These are phyloP conservation scores for Syncephalis fuscata DNA, from an alignment of 371 early-diverging fungal genomes.

Conservation along the genomic window DNA sequence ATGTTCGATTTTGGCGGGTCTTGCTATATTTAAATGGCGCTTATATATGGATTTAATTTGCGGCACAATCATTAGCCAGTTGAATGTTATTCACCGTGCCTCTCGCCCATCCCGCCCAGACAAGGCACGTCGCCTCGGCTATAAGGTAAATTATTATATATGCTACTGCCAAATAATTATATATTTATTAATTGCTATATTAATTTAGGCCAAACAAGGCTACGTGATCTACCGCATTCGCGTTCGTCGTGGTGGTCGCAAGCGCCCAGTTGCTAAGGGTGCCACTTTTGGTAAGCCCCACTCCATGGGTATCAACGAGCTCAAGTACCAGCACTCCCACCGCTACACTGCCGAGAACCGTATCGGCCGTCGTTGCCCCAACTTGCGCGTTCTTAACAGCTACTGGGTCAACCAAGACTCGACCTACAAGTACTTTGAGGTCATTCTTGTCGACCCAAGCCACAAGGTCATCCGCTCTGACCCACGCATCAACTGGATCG, in stretches of 20 bases:
- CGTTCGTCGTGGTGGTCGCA: slow-evolving; percentile 97
- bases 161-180: not conserved
- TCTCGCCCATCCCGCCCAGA: slow-evolving; percentile 97
- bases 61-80: slow-evolving; percentile 51
- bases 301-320: slow-evolving; percentile 93
- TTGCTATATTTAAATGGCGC: too few relatives aligned
- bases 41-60: too few relatives aligned
- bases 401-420: slow-evolving; percentile 99
- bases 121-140: slow-evolving; percentile 97
- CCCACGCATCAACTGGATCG: slow-evolving; percentile 98
- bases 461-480: slow-evolving; percentile 98
- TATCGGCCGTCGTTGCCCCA: slow-evolving; percentile 88
- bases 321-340: slow-evolving; percentile 89
- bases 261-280: slow-evolving; percentile 93
- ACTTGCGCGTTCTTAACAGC: slow-evolving; percentile 94
- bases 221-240: slow-evolving; percentile 95
- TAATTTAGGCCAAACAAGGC: slow-evolving; percentile 81
- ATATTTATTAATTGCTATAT: not conserved
- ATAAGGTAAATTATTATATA: slow-evolving; percentile 37
- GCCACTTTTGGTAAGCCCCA: slow-evolving; percentile 96
- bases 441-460: slow-evolving; percentile 93
- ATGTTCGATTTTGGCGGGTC: too few relatives aligned
- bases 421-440: slow-evolving; percentile 98
- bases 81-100: slow-evolving; percentile 93
- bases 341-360: slow-evolving; percentile 93